Evolutionary conservation across 1,284 basidiomycete genomes (phyloP).

Genomic region (Peniophora sp.): DNA sequence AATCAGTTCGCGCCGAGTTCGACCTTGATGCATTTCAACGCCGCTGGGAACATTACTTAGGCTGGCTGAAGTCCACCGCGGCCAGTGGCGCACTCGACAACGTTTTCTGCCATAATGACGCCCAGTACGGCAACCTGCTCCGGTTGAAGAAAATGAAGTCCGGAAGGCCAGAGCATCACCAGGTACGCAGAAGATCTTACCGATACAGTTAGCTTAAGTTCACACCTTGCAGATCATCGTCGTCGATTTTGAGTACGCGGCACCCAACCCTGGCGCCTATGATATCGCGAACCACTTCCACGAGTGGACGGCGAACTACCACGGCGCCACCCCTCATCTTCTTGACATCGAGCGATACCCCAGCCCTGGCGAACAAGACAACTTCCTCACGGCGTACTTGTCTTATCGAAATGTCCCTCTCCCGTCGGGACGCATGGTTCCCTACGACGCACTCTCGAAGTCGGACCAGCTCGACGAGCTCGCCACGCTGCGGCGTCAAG

Average conservation of each 20-base stretch:
- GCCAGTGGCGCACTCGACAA: slow-evolving; percentile 48
- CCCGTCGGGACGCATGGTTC: slow-evolving; percentile 13
- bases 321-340: slow-evolving; percentile 66
- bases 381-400: slow-evolving; percentile 83
- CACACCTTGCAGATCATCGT: slow-evolving; percentile 66
- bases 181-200: slow-evolving; percentile 39
- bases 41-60: slow-evolving; percentile 62
- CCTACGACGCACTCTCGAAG: slow-evolving; percentile 19
- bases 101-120: slow-evolving; percentile 86
- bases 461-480: slow-evolving; percentile 31
- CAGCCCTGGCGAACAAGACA: slow-evolving; percentile 58
- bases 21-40: slow-evolving; percentile 57
- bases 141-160: slow-evolving; percentile 53
- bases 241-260: slow-evolving; percentile 93
- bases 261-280: slow-evolving; percentile 81
- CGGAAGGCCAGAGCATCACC: slow-evolving; percentile 53
- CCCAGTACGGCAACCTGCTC: slow-evolving; percentile 91
- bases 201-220: slow-evolving; percentile 3
- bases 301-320: slow-evolving; percentile 92
- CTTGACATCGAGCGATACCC: slow-evolving; percentile 69
- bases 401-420: slow-evolving; percentile 27
- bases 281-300: slow-evolving; percentile 96
- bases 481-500: slow-evolving; percentile 62
- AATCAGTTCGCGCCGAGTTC: slow-evolving; percentile 36
- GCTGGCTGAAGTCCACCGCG: slow-evolving; percentile 60